Conservation (phyloP, 1,139 yeast genomes). For the Suhomyces kunorum region DNA sequence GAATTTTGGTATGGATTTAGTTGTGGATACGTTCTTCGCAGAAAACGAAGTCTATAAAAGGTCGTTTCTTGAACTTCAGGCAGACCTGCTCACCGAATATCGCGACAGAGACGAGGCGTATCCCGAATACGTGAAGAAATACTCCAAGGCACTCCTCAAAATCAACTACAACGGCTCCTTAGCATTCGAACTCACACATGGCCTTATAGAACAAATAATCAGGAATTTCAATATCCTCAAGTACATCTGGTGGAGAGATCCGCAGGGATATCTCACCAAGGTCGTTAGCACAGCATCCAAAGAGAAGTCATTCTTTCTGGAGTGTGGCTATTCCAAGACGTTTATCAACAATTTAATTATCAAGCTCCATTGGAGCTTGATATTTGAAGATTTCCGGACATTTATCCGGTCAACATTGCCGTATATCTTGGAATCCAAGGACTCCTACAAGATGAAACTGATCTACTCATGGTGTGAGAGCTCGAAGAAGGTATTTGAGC, state of each 20-base stretch:
- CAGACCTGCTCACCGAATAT: slow-evolving; percentile 1
- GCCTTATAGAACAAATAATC: slow-evolving; percentile 21
- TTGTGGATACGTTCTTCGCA: slow-evolving; percentile 22
- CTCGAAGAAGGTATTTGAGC: slow-evolving; percentile 13
- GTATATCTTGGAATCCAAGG: slow-evolving; percentile 18
- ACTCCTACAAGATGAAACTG: slow-evolving; percentile 16
- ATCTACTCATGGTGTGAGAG: slow-evolving; percentile 14
- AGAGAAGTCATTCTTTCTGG: slow-evolving; percentile 19
- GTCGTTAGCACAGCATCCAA: slow-evolving; percentile 16
- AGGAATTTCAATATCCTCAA: slow-evolving; percentile 22
- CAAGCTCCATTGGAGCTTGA: slow-evolving; percentile 33
- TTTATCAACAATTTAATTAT: slow-evolving; percentile 25
- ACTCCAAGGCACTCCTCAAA: slow-evolving; percentile 25
- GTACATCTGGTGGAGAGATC: slow-evolving; percentile 22
- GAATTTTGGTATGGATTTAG: slow-evolving; percentile 26
- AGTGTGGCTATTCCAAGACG: slow-evolving; percentile 25
- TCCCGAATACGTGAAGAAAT: slow-evolving; percentile 13
- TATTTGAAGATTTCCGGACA: slow-evolving; percentile 30
- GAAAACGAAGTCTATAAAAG: slow-evolving; percentile 6
- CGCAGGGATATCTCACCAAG: slow-evolving; percentile 23
- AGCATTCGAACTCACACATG: slow-evolving; percentile 18
- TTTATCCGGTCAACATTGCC: slow-evolving; percentile 25
- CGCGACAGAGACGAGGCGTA: slow-evolving; percentile 3
- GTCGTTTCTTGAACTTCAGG: neutral
- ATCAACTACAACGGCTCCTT: slow-evolving; percentile 21